Conservation (phyloP, 148 eudicot genomes). For the Vaccinium vitisidaea region DNA sequence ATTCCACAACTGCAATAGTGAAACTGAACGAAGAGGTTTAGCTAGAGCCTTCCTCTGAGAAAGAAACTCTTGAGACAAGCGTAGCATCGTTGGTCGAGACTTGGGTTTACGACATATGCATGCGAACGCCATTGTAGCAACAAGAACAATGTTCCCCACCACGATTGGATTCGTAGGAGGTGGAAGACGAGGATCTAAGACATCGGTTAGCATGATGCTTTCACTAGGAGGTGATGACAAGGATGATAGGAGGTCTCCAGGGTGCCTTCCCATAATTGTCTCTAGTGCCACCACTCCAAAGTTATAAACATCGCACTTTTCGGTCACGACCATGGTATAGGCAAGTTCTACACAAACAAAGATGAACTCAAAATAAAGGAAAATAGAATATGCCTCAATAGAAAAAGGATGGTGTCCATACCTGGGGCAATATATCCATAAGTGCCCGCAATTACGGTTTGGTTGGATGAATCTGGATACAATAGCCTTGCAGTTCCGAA, state of each 20-base stretch:
- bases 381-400: neutral
- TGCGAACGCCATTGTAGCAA: constrained; percentile 7
- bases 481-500: no score
- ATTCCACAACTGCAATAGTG: neutral
- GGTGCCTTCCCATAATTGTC: constrained; percentile 1
- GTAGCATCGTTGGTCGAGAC: constrained; percentile 12
- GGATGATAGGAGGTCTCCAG: neutral
- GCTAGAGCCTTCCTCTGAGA: neutral
- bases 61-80: constrained; percentile 14
- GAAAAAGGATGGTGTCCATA: neutral
- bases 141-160: neutral
- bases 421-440: constrained; percentile 6
- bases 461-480: neutral
- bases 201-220: neutral
- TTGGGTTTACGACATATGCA: neutral
- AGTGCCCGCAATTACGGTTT: neutral
- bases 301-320: constrained; percentile 5
- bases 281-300: constrained; percentile 11
- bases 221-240: neutral
- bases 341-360: neutral
- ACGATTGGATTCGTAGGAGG: neutral
- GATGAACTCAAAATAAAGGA: neutral
- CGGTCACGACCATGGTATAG: neutral
- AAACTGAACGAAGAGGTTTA: neutral
- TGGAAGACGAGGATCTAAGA: neutral